phyloP scores from a whole-genome alignment of 2,329 filamentous ascomycete species.

The Sporothrix euskadiensis region DNA sequence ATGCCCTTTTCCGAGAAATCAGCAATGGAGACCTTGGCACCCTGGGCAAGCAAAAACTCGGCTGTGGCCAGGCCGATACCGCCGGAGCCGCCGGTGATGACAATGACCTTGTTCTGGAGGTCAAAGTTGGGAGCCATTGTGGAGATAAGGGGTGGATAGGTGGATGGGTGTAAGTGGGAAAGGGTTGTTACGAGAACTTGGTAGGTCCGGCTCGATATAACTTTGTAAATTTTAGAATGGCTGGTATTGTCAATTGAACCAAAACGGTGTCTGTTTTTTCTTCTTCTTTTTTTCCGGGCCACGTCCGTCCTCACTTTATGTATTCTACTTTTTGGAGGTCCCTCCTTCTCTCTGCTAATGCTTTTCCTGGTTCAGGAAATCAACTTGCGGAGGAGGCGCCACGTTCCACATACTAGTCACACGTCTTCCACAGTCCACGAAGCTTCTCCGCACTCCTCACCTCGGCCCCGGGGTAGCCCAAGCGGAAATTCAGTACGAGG shows the following conservation, averaged over 20 bases:
- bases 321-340: neutral
- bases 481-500: neutral
- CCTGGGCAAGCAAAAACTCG: constrained; percentile 43
- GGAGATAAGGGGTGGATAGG: neutral
- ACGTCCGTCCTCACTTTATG: neutral
- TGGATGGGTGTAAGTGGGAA: neutral
- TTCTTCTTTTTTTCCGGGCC: neutral
- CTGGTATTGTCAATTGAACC: neutral
- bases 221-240: neutral
- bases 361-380: constrained; percentile 5
- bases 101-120: constrained; percentile 43
- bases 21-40: constrained; percentile 41
- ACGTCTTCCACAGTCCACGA: neutral
- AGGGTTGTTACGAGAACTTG: neutral
- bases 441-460: neutral
- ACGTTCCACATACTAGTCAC: neutral
- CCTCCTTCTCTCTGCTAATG: neutral
- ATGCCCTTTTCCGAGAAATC: constrained; percentile 39
- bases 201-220: too few relatives aligned
- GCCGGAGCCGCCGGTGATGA: constrained; percentile 48
- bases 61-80: constrained; percentile 51
- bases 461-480: neutral
- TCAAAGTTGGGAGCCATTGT: constrained; percentile 11
- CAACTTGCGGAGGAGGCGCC: neutral
- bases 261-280: neutral